Percentiles rank a stretch among this genome's conserved stretches.
Evolutionary conservation across 2,329 filamentous ascomycete species (phyloP).

Genomic region (Monosporascus sp.): DNA sequence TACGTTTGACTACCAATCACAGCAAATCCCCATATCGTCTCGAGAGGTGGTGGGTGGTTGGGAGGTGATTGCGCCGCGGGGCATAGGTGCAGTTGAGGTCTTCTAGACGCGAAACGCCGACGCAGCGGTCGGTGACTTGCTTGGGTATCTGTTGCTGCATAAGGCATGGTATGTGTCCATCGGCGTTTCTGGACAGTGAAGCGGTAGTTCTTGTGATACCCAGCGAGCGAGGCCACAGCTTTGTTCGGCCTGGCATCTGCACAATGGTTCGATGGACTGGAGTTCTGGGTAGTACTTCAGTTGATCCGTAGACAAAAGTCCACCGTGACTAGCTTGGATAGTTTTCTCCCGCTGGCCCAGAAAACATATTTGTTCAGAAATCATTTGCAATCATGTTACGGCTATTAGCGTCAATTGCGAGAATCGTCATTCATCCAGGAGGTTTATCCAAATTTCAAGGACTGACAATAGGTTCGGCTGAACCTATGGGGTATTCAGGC

Average conservation of each 20-base stretch:
- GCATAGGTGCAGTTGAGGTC: background rate
- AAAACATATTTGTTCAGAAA: conserved; percentile 3
- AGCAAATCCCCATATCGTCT: conserved; percentile 7
- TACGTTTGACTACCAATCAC: conserved; percentile 13
- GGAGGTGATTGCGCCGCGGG: conserved; percentile 1
- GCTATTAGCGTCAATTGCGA: too few relatives aligned
- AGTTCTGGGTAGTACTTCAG: conserved; percentile 1
- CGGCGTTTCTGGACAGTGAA: conserved; percentile 22
- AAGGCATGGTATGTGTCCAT: conserved; percentile 12
- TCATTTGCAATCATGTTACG: background rate
- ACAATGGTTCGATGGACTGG: conserved; percentile 4
- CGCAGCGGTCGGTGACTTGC: background rate
- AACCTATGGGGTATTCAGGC: too few relatives aligned
- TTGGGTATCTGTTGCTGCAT: background rate
- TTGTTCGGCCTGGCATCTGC: background rate
- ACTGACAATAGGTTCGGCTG: too few relatives aligned
- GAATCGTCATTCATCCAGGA: too few relatives aligned
- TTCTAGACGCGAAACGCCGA: background rate
- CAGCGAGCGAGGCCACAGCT: background rate
- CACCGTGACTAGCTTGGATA: background rate
- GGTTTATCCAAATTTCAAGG: too few relatives aligned
- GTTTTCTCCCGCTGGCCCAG: conserved; percentile 1
- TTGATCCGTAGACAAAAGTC: conserved; percentile 10
- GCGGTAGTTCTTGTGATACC: conserved; percentile 20
- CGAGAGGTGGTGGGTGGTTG: conserved; percentile 4